Percentiles rank a stretch among this genome's conserved stretches.
Conservation (phyloP, 106 monocot species). For the Dendrobium nobile region DNA sequence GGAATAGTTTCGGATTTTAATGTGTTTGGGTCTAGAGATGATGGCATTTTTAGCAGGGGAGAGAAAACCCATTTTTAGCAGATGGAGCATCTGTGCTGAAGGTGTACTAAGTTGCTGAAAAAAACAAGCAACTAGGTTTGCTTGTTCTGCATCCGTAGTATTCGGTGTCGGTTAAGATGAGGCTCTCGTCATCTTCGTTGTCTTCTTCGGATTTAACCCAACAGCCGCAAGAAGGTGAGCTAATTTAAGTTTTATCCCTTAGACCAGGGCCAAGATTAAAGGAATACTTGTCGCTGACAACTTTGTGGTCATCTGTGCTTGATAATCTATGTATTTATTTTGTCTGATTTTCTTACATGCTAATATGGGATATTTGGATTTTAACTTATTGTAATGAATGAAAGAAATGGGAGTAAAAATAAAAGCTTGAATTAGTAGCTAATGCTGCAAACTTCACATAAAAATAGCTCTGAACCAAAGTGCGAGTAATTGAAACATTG, state of each 20-base stretch:
- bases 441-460: neutral
- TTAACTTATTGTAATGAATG: neutral
- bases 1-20: neutral
- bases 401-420: neutral
- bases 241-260: neutral
- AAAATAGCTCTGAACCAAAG: neutral
- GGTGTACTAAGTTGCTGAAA: neutral
- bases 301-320: neutral
- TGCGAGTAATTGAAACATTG: neutral
- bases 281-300: neutral
- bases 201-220: conserved; percentile 7
- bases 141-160: neutral
- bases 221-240: conserved; percentile 4
- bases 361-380: neutral
- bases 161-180: neutral
- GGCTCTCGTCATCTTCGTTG: conserved; percentile 6
- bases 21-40: neutral
- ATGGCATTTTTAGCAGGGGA: neutral
- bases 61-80: neutral
- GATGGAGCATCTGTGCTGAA: neutral
- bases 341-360: neutral
- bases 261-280: neutral
- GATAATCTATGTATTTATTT: neutral
- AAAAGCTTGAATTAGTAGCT: neutral
- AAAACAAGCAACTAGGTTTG: neutral